phyloP scores from a whole-genome alignment of 768 basidiomycete species.

The Psilocybe cyanescens region DNA sequence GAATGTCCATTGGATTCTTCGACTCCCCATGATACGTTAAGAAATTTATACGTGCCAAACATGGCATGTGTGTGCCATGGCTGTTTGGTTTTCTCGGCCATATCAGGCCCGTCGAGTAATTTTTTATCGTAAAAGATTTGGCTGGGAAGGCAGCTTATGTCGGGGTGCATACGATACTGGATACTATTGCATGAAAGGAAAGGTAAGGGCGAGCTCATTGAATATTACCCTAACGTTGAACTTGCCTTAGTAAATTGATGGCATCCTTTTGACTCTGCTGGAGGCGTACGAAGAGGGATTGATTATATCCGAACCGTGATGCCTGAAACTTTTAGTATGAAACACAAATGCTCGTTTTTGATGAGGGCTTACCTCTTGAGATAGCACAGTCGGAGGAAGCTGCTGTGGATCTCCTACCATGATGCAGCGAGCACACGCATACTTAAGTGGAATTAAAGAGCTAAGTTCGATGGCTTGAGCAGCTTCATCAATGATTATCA shows the following conservation, averaged over 20 bases:
- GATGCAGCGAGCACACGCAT: conserved; percentile 79
- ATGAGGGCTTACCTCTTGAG: conserved; percentile 39
- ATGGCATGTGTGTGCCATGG: conserved; percentile 83
- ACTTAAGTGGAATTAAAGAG: conserved; percentile 94
- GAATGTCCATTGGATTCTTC: conserved; percentile 76
- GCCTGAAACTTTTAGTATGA: conserved; percentile 46
- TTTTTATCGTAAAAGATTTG: conserved; percentile 82
- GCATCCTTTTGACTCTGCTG: conserved; percentile 80
- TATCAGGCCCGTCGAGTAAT: conserved; percentile 85
- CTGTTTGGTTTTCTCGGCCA: conserved; percentile 80
- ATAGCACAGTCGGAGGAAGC: conserved; percentile 85
- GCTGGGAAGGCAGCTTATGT: conserved; percentile 90
- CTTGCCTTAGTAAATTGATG: conserved; percentile 88
- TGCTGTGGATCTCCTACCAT: conserved; percentile 98
- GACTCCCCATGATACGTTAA: conserved; percentile 71
- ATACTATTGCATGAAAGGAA: conserved; percentile 57
- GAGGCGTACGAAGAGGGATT: conserved; percentile 91
- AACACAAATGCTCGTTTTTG: not conserved
- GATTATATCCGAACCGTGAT: conserved; percentile 75
- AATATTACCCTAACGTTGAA: conserved; percentile 5
- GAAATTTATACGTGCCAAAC: conserved; percentile 89
- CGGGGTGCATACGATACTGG: conserved; percentile 99
- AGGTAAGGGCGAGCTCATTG: not conserved
- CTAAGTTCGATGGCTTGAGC: conserved; percentile 96
- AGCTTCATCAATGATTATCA: conserved; percentile 97